Base-by-base conservation (phyloP, 2,329 filamentous ascomycete species). In the Dothistroma septosporum region DNA sequence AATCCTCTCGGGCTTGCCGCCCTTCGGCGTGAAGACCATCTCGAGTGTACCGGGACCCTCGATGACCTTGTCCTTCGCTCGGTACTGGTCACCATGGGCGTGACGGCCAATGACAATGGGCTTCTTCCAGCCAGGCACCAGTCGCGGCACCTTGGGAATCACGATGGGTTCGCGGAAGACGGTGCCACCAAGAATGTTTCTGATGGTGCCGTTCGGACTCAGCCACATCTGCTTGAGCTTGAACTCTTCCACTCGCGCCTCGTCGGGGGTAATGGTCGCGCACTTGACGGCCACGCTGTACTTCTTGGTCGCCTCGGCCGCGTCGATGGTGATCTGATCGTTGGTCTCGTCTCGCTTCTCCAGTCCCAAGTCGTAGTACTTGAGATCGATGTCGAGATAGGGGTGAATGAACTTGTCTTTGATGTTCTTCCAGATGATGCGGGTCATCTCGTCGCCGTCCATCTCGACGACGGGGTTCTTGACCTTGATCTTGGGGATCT, bases 221-320 rank as follows among this genome's bases (percentile, higher is more conserved):
- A 97, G 85, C 94, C 94, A 99, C 94, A 97, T 97, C 83, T 97
- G 88, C 89, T 97, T 99, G 70, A 99, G 85, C 76, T 97, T 92
- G 80, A 97, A 99, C 80, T 97, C 94, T 83, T 97, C 85, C 32
- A 99, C 93, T 76, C 94, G 89, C 66, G 87, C 89, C 85, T 99
- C 94, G 76, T 99, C 94, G 44, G 94, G 94, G 48, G 94, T 99
- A 81, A 99, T 99, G 76, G 94, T 99, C 68, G 94, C 94, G 79
- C 94, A 99, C 85, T 99, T 99, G 82, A 99, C 91, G 78, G 93
- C 94, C 58, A 99, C 94, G 62, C 89, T 91, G 84, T 97, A 97
- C 84, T 97, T 96, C 85, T 96, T 92, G 82, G 97, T 97, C 48
- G 94, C 94, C 81, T 96, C 91, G 59, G 94, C 94, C 58, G 93